A percentile compares a stretch with the other conserved stretches of the same genome.
Conservation (phyloP, 495 filamentous ascomycete species). For the Neurospora sp. region DNA sequence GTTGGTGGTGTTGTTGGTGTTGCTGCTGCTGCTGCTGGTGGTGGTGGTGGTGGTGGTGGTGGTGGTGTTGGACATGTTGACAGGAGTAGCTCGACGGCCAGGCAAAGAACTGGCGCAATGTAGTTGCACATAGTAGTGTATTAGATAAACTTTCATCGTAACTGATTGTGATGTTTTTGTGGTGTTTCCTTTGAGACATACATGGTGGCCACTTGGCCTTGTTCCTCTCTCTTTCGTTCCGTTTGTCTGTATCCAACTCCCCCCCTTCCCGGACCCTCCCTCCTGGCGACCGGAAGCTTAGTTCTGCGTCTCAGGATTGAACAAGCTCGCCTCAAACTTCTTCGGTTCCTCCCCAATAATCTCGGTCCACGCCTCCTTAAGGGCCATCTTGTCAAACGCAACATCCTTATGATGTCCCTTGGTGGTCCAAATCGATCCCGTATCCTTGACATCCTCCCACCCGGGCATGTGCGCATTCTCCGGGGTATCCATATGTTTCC, state of each 20-base stretch:
- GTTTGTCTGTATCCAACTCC: background rate
- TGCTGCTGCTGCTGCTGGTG: background rate
- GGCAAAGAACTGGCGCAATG: background rate
- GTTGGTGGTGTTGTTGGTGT: background rate
- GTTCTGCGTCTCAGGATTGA: background rate
- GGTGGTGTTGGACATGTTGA: background rate
- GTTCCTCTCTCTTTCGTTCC: background rate
- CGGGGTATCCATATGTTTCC: constrained; percentile 9
- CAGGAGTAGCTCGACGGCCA: background rate
- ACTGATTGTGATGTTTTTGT: background rate
- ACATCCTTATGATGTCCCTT: constrained; percentile 12
- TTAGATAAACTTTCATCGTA: background rate
- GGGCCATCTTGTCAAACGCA: constrained; percentile 10
- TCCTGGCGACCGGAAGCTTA: too few relatives aligned
- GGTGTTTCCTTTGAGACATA: too few relatives aligned
- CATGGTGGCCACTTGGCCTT: background rate
- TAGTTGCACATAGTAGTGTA: background rate
- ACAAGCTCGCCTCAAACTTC: constrained; percentile 5
- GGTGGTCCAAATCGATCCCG: constrained; percentile 4
- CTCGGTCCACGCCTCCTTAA: constrained; percentile 8
- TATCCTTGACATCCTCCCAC: constrained; percentile 8
- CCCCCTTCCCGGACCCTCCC: background rate
- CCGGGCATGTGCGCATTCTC: constrained; percentile 6
- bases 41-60: background rate
- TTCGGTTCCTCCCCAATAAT: constrained; percentile 1